Evolutionary conservation across 768 basidiomycete genomes (phyloP), one percentile per base, ranked within the genome.

Genomic region (Thelephora ganbajun): DNA sequence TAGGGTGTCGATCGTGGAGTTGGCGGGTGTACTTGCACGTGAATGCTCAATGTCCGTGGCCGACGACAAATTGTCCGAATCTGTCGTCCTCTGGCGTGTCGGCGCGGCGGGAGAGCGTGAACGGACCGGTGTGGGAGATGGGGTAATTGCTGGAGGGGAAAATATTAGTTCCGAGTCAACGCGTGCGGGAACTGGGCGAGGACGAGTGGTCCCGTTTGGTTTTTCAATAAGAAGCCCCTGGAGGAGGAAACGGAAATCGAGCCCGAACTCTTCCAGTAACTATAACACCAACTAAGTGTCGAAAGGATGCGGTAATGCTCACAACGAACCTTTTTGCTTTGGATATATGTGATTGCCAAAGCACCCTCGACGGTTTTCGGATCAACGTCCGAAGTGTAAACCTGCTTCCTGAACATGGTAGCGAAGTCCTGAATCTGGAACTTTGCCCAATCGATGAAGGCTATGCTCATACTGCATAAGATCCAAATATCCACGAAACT

Each of bases 201-300:
- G 62, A 47, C 46, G 43, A 16, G 50, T 30, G 39, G 49, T 44
- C 11, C 67, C 58, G 55, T 72, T 73, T 1, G 77, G 73, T 18
- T 69, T 63, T 47, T 72, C 71, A 11, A 70, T 63, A 1, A 88
- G 69, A 3, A 85, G 66, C n/a, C 73, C 71, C 33, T 88, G 80
- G n/a, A 97, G 69, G n/a, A 94, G 69, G 66, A 83, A 91, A 19
- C 84, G 83, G 61, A 97, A 96, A 66, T 96, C 93, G 33, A 97
- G 77, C 2, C 93, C 93, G 57, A 82, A 90, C 56, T 97, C 93
- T 66, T 90, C 82, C 5, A 97, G 70, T 13, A 94, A 75, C 85
- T 90, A 53, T 13, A 43, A 30, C 26, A 9, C 26, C 26, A 30
- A 30, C 5, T 0, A 18, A 41, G 49, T 6, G 2, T 12, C 20